Conservation (phyloP, 495 filamentous ascomycete genomes). For the Parathielavia appendiculata region DNA sequence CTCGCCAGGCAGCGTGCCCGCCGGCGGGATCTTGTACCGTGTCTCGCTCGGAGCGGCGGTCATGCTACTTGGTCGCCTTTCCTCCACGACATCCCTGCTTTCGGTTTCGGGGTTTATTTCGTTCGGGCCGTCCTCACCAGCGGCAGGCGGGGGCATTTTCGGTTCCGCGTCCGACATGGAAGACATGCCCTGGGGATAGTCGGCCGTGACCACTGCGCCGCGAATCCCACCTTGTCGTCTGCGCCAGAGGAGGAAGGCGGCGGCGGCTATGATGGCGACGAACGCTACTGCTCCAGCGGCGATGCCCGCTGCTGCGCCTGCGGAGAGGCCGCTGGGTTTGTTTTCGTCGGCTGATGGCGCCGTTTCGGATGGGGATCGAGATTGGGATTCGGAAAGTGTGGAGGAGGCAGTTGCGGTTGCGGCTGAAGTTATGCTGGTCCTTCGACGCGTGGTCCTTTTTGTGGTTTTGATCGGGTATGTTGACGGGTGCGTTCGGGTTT, state of each 20-base stretch:
- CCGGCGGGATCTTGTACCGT: conserved; percentile 3
- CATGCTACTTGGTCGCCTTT: too few relatives aligned
- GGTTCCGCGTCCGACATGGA: neutral
- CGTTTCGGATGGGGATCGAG: neutral
- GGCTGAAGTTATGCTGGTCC: neutral
- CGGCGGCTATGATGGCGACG: conserved; percentile 10
- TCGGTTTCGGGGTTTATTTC: neutral
- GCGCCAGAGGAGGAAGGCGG: conserved; percentile 21
- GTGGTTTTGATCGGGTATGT: neutral
- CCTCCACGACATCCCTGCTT: neutral
- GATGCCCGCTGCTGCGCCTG: conserved; percentile 26
- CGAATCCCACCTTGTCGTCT: conserved; percentile 18
- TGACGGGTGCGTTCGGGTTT: neutral
- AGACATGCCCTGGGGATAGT: conserved; percentile 18
- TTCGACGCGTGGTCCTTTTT: neutral
- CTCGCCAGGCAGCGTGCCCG: neutral
- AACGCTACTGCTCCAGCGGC: conserved; percentile 19
- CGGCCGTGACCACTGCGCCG: conserved; percentile 23
- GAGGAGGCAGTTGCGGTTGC: neutral
- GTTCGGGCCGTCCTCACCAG: too few relatives aligned
- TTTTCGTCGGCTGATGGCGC: neutral
- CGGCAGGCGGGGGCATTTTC: neutral
- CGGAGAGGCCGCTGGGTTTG: conserved; percentile 8
- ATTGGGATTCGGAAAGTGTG: neutral
- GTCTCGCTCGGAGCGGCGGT: neutral